These are phyloP conservation scores for Floccularia luteovirens DNA, from an alignment of 768 basidiomycete genomes.

Conservation along the genomic window DNA sequence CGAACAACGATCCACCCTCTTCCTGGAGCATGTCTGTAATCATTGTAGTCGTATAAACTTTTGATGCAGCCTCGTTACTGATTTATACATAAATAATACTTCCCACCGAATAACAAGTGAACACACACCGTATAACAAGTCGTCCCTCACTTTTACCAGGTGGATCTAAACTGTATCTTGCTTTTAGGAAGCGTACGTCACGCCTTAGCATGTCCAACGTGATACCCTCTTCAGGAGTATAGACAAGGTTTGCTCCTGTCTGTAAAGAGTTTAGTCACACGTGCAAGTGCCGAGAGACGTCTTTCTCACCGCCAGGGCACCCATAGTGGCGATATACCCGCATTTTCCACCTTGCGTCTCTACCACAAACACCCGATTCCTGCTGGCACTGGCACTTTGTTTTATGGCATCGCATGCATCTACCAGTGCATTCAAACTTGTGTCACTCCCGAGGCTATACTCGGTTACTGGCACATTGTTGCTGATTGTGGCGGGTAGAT, in stretches of 20 bases:
- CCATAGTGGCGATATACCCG: conserved; percentile 93
- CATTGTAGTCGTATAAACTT: conserved; percentile 85
- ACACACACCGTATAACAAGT: conserved; percentile 76
- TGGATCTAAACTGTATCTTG: conserved; percentile 76
- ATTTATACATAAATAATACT: conserved; percentile 1
- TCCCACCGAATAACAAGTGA: background rate
- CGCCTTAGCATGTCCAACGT: conserved; percentile 70
- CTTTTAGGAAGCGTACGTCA: conserved; percentile 86
- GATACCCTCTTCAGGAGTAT: conserved; percentile 91
- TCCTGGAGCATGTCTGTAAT: conserved; percentile 93
- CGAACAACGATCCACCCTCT: conserved; percentile 88
- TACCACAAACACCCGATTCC: conserved; percentile 95
- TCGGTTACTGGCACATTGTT: conserved; percentile 99
- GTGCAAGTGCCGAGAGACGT: conserved; percentile 10
- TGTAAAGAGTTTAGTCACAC: conserved; percentile 17
- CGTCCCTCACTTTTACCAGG: conserved; percentile 91
- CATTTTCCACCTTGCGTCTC: conserved; percentile 97
- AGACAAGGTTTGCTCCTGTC: conserved; percentile 90
- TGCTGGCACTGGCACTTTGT: conserved; percentile 93
- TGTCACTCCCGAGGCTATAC: conserved; percentile 92
- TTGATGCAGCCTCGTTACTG: conserved; percentile 83
- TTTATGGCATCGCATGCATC: conserved; percentile 98
- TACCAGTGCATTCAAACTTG: conserved; percentile 94
- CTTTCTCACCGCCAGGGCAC: conserved; percentile 91
- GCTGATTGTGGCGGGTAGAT: conserved; percentile 93